Base-by-base conservation (phyloP, 2,329 filamentous ascomycete species). In the Epichloe sibirici region DNA sequence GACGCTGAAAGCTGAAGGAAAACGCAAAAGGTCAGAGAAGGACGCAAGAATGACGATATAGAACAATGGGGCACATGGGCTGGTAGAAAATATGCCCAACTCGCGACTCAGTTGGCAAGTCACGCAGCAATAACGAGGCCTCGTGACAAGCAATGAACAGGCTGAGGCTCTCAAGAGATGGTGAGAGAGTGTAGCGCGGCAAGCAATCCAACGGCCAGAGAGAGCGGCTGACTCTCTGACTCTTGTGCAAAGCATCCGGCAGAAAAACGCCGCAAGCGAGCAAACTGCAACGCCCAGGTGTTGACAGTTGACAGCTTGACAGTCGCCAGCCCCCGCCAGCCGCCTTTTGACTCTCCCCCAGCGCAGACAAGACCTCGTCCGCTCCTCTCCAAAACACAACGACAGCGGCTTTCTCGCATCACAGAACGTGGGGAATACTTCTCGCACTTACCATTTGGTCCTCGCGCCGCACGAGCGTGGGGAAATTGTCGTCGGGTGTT, bases 401-500 rank as follows among this genome's bases (percentile, higher is more conserved):
- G 9, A 15, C 23, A 21, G 31, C 43, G 34, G 12, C 25, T 1
- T 23, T 47, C 35, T 31, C 15, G 28, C 35, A 28, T 43, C 48
- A 44, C 39, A 43, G 9, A 35, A 46, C 2, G 35, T 23, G 8
- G n/a, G n/a, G 6, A 7, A 5, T 4, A 17, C 8, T 21, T 42
- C n/a, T 23, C 31, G 9, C 37, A 55, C 76, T 71, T 70, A 82
- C 79, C 63, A 80, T 69, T 55, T 77, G 75, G 48, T 72, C 73
- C 51, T 79, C 76, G 57, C 83, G 82, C 52, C 85, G 81, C 62
- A 88, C 81, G 57, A 93, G 77, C 56, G 91, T 90, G 34, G 90
- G 90, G 62, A 96, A 97, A 63, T 83, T 85, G 66, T 95, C 88
- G 62, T 94, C 86, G 48, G 81, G 83, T 57, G 82, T 81, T 52